These are phyloP conservation scores for Phyllosticta citribraziliensis DNA, from an alignment of 2,329 filamentous ascomycete genomes.

Conservation along the genomic window DNA sequence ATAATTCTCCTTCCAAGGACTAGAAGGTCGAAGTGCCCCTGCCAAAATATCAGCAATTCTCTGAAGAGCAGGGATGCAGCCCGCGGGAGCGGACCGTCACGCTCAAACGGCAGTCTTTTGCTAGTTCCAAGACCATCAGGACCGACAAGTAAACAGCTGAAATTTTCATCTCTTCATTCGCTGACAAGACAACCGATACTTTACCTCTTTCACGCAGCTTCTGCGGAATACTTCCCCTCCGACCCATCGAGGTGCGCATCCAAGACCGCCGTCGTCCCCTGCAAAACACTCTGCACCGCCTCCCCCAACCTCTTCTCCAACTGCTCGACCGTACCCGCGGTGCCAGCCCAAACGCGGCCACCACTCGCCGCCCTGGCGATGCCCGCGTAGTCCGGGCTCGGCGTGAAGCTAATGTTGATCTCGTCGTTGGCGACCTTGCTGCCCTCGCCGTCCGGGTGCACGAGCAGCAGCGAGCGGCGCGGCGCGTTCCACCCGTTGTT, in stretches of 20 bases:
- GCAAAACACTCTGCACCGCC: slow-evolving; percentile 49
- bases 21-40: no score
- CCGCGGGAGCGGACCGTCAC: no score
- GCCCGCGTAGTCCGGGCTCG: slow-evolving; percentile 56
- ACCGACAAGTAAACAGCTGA: no score
- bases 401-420: slow-evolving; percentile 56
- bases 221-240: slow-evolving; percentile 40
- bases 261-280: slow-evolving; percentile 50
- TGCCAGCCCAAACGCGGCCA: slow-evolving; percentile 49
- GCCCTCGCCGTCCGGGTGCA: slow-evolving; percentile 55
- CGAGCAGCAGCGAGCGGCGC: slow-evolving; percentile 49
- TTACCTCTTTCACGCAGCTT: neutral
- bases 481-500: slow-evolving; percentile 66
- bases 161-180: no score
- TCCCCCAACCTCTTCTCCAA: slow-evolving; percentile 44
- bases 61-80: no score
- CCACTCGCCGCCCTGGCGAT: slow-evolving; percentile 58
- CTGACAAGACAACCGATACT: no score
- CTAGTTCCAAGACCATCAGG: no score
- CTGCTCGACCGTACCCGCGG: slow-evolving; percentile 47
- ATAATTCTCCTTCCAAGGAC: no score
- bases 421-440: slow-evolving; percentile 53
- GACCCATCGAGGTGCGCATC: slow-evolving; percentile 51
- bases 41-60: no score
- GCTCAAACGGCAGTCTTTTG: no score